Evolutionary conservation across 2,329 filamentous ascomycete genomes (phyloP).

Genomic region (Fonsecaea pedrosoi): DNA sequence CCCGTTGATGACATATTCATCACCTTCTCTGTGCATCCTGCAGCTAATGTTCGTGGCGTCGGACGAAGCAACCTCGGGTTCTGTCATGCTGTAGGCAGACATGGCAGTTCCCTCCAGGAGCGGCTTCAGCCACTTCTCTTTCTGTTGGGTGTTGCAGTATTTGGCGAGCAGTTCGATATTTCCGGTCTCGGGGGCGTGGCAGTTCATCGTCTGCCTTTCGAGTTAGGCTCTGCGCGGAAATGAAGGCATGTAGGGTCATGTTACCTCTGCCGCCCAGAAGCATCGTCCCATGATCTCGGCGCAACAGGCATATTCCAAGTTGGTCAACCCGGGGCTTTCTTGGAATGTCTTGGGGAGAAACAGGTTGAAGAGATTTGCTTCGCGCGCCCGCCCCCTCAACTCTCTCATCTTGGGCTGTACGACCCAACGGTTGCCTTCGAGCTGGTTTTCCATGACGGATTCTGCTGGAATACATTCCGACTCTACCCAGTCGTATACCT

Average conservation of each 20-base stretch:
- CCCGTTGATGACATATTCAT: slow-evolving; percentile 82
- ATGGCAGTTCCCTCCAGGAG: slow-evolving; percentile 77
- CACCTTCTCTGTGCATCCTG: slow-evolving; percentile 71
- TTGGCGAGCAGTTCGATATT: slow-evolving; percentile 87
- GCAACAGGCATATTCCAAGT: slow-evolving; percentile 89
- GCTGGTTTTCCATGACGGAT: slow-evolving; percentile 72
- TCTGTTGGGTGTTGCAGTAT: slow-evolving; percentile 61
- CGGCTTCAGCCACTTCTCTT: slow-evolving; percentile 75
- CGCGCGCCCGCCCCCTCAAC: slow-evolving; percentile 75
- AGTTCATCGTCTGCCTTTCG: slow-evolving; percentile 68
- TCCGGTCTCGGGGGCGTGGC: slow-evolving; percentile 80
- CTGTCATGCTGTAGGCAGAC: slow-evolving; percentile 83
- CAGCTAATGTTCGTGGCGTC: slow-evolving; percentile 85
- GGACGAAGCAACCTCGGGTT: slow-evolving; percentile 76
- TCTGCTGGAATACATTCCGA: slow-evolving; percentile 85
- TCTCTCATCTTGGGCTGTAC: slow-evolving; percentile 76
- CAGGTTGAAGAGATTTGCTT: slow-evolving; percentile 86
- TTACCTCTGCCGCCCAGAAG: slow-evolving; percentile 37
- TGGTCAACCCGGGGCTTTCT: slow-evolving; percentile 84
- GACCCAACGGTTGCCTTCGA: slow-evolving; percentile 74
- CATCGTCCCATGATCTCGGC: slow-evolving; percentile 87
- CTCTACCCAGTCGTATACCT: slow-evolving; percentile 83
- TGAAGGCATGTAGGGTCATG: too few species aligned
- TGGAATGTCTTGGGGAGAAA: slow-evolving; percentile 88
- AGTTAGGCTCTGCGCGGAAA: too few species aligned